Conservation (phyloP, 768 basidiomycete species). For the Lyophyllum decastes region DNA sequence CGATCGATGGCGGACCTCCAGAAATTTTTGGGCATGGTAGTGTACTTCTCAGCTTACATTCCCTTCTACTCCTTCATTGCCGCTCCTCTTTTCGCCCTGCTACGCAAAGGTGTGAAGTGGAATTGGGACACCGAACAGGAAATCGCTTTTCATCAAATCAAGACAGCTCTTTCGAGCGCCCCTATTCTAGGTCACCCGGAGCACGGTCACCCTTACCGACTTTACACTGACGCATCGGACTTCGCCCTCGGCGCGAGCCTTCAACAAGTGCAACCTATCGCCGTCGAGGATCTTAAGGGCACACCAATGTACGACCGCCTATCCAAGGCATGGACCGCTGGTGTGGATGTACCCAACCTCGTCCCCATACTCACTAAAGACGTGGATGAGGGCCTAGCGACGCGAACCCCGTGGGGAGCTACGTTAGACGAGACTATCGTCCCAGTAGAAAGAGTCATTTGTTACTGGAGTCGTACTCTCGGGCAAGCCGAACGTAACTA, state of each 20-base stretch:
- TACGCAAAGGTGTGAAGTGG: slow-evolving; percentile 27
- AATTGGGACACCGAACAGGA: slow-evolving; percentile 23
- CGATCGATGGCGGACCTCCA: slow-evolving; percentile 26
- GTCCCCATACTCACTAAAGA: neutral
- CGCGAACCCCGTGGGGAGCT: neutral
- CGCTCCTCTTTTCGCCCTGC: slow-evolving; percentile 31
- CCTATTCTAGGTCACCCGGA: slow-evolving; percentile 33
- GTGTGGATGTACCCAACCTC: neutral
- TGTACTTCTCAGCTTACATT: slow-evolving; percentile 38
- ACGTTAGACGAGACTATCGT: slow-evolving; percentile 26
- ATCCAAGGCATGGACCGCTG: neutral
- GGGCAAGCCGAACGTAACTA: slow-evolving; percentile 29
- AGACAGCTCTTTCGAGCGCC: slow-evolving; percentile 27
- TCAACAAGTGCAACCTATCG: slow-evolving; percentile 33
- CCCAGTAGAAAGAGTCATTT: slow-evolving; percentile 28
- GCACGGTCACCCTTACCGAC: slow-evolving; percentile 28
- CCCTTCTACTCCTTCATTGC: slow-evolving; percentile 35
- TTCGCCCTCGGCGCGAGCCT: slow-evolving; percentile 27
- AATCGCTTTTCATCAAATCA: slow-evolving; percentile 24
- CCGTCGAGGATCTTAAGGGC: slow-evolving; percentile 25
- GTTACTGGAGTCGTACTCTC: slow-evolving; percentile 28
- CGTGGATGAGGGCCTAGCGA: neutral
- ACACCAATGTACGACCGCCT: slow-evolving; percentile 25
- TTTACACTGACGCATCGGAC: slow-evolving; percentile 38
- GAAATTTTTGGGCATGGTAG: slow-evolving; percentile 37